These are phyloP conservation scores for Globisporangium canariense DNA, from an alignment of 352 stramenopile species.

Conservation along the genomic window DNA sequence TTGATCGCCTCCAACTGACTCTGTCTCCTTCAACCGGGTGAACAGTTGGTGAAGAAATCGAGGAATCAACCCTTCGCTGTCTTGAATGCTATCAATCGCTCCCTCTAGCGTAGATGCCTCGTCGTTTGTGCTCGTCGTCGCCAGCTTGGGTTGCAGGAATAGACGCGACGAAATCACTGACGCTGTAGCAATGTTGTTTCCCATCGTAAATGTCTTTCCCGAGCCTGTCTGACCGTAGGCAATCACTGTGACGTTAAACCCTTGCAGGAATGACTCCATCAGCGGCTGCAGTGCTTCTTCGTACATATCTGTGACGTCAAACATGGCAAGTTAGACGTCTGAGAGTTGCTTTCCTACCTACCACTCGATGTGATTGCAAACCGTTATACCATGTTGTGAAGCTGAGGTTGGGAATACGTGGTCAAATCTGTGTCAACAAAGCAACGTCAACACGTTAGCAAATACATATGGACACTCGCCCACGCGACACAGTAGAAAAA, in stretches of 20 bases:
- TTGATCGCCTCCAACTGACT: constrained; percentile 30
- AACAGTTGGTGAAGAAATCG: constrained; percentile 84
- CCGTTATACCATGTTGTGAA: constrained; percentile 38
- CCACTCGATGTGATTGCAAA: background rate
- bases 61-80: constrained; percentile 77
- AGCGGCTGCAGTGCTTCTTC: constrained; percentile 68
- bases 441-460: background rate
- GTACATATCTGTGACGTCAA: constrained; percentile 47
- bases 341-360: background rate
- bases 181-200: constrained; percentile 56
- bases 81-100: constrained; percentile 26
- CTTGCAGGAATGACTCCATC: constrained; percentile 81
- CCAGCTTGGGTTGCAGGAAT: constrained; percentile 20
- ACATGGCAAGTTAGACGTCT: background rate
- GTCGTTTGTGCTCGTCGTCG: constrained; percentile 1
- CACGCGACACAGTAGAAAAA: too few relatives aligned
- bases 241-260: constrained; percentile 88
- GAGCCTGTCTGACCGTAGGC: constrained; percentile 85
- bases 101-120: too few relatives aligned
- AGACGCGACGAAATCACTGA: constrained; percentile 34
- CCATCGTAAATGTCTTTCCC: constrained; percentile 86
- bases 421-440: constrained; percentile 54
- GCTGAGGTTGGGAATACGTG: constrained; percentile 67
- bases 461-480: background rate
- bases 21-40: constrained; percentile 29